Evolutionary conservation across 345 rosid genomes (phyloP), one percentile per base, ranked within the genome.

Genomic region (Kernera saxatilis): DNA sequence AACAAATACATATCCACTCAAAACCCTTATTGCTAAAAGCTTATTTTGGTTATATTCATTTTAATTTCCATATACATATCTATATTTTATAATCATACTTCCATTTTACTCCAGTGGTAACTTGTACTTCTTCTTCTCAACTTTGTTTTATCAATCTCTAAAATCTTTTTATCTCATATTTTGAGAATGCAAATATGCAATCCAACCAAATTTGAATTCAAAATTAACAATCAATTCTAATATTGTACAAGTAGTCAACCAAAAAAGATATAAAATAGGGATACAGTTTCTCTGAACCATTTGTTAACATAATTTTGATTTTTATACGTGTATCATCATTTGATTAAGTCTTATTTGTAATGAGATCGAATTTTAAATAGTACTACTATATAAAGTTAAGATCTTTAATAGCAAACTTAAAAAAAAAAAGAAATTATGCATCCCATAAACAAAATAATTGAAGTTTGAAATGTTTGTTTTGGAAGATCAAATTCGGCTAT

Each of bases 1-100:
- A 66, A 67, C n/a, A n/a, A 51, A 40, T 36, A 37, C 25, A 66
- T 39, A 58, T 57, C 78, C 67, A 58, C 53, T 58, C 61, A 67
- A 46, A 21, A 5, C 54, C 46, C 66, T 35, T 37, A 7, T 27
- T 49, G 40, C 58, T 64, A 55, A 64, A 73, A 54, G 23, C 64
- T 23, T 64, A 17, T 53, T 54, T 63, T 72, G 64, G 37, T 45
- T 53, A 53, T 43, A 32, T 45, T 64, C 30, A 72, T 43, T 50
- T 70, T 13, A 2, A 6, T 39, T 26, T 50, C 8, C 17, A 22
- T 29, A 17, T n/a, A n/a, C n/a, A n/a, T 27, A 27, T 61, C 40
- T 46, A 46, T 25, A 33, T 27, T 68, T 48, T 49, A 60, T 35
- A 3, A 37, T 19, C 6, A 37, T 60, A 60, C 5, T 37, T 27